A percentile compares a stretch with the other conserved stretches of the same genome.
Conservation (phyloP, 2,329 filamentous ascomycete species). For the Neoarthrinium moseri region DNA sequence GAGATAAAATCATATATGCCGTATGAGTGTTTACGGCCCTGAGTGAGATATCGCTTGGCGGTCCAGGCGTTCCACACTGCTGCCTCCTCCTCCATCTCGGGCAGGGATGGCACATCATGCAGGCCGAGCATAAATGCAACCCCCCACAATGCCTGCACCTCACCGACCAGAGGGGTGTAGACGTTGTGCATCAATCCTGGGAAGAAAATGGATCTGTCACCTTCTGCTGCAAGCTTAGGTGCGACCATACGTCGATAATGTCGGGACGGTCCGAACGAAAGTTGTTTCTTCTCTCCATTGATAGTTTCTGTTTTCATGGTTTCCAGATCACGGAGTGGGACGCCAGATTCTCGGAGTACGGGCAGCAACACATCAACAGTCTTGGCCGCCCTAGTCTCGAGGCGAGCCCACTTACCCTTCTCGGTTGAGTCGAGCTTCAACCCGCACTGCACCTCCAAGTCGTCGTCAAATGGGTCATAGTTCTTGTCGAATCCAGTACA, state of each 20-base stretch:
- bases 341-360: conserved; percentile 8
- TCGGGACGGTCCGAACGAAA: not conserved
- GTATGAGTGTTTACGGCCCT: conserved; percentile 29
- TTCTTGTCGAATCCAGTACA: conserved; percentile 28
- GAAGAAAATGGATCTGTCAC: conserved; percentile 30
- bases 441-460: conserved; percentile 8
- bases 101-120: conserved; percentile 19
- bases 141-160: conserved; percentile 31
- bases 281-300: not conserved
- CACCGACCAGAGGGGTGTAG: conserved; percentile 24
- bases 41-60: conserved; percentile 27
- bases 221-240: conserved; percentile 23
- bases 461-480: conserved; percentile 22
- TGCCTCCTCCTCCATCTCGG: conserved; percentile 27
- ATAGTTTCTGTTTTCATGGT: not conserved
- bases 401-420: conserved; percentile 5
- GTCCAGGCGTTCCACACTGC: conserved; percentile 31
- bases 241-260: conserved; percentile 15
- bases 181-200: conserved; percentile 28
- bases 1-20: conserved; percentile 29
- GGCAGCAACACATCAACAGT: conserved; percentile 7
- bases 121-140: conserved; percentile 24
- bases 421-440: conserved; percentile 1
- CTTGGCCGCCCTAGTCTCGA: conserved; percentile 1
- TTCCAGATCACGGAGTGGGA: not conserved